Evolutionary conservation across 2,329 filamentous ascomycete species (phyloP).

Genomic region (Pseudomassariella vexata): DNA sequence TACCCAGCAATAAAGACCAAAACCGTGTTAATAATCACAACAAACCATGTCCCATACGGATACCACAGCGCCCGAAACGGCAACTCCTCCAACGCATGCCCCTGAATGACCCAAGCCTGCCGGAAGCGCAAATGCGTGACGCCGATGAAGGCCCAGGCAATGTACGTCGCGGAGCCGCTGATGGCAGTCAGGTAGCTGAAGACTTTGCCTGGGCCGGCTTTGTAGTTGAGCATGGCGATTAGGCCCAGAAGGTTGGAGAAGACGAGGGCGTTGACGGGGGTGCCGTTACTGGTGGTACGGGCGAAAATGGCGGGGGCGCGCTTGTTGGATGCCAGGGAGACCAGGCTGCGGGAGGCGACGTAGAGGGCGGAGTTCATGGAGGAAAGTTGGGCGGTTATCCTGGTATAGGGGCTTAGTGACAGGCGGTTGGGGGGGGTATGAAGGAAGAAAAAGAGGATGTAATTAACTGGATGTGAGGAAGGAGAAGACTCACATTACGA

Average conservation of each 20-base stretch:
- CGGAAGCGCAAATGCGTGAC: conserved; percentile 22
- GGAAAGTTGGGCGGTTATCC: conserved; percentile 26
- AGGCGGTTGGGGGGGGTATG: no score
- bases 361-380: conserved; percentile 27
- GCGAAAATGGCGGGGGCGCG: conserved; percentile 22
- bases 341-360: conserved; percentile 21
- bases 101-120: conserved; percentile 19
- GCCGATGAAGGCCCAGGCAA: conserved; percentile 25
- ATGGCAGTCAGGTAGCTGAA: conserved; percentile 22
- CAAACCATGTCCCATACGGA: conserved; percentile 19
- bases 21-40: conserved; percentile 19
- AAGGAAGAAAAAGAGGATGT: no score
- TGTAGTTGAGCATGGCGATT: conserved; percentile 23
- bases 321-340: conserved; percentile 18
- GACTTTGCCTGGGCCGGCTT: conserved; percentile 21
- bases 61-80: conserved; percentile 16
- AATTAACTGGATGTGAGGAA: no score
- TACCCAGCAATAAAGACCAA: conserved; percentile 23
- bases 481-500: no score
- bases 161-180: conserved; percentile 20
- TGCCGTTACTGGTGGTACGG: conserved; percentile 18
- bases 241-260: conserved; percentile 24
- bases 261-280: conserved; percentile 21
- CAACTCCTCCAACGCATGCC: conserved; percentile 15
- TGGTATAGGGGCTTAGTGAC: no score